phyloP scores from a whole-genome alignment of 1,284 basidiomycete genomes.

The Schizopora paradoxa region DNA sequence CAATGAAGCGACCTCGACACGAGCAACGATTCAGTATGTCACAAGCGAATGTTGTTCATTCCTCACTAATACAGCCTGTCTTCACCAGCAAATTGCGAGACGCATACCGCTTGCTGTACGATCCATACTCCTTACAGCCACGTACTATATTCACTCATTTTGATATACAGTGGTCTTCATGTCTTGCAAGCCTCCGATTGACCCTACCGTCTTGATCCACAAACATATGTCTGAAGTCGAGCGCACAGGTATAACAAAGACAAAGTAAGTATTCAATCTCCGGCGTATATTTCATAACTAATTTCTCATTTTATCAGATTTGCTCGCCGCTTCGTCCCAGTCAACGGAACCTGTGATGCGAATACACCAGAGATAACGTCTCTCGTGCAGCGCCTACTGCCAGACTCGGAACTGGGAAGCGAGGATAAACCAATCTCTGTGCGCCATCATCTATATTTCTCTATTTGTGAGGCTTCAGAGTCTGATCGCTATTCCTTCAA shows the following conservation, averaged over 20 bases:
- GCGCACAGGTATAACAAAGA: conserved; percentile 56
- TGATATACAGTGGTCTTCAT: conserved; percentile 65
- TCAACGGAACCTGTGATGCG: conserved; percentile 59
- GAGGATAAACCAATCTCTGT: conserved; percentile 41
- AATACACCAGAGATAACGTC: conserved; percentile 62
- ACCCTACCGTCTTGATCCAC: conserved; percentile 68
- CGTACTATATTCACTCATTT: conserved; percentile 6
- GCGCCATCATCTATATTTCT: conserved; percentile 14
- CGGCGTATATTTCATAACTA: background rate
- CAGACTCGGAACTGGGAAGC: conserved; percentile 45
- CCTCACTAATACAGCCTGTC: background rate
- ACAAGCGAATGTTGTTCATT: too few species aligned
- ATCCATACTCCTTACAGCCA: conserved; percentile 15
- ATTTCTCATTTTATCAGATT: conserved; percentile 38
- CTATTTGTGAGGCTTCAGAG: conserved; percentile 29
- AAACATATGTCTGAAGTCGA: conserved; percentile 59
- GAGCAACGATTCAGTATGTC: conserved; percentile 63
- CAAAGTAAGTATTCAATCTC: conserved; percentile 42
- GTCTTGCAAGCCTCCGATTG: conserved; percentile 67
- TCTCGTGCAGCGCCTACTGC: conserved; percentile 46
- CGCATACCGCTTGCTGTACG: conserved; percentile 71
- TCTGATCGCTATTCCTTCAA: conserved; percentile 3
- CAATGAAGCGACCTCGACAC: conserved; percentile 59
- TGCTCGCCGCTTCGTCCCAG: conserved; percentile 63
- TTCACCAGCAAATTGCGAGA: conserved; percentile 61